Base-by-base conservation (phyloP, 2,329 filamentous ascomycete species). In the Aspergillus amoenus region DNA sequence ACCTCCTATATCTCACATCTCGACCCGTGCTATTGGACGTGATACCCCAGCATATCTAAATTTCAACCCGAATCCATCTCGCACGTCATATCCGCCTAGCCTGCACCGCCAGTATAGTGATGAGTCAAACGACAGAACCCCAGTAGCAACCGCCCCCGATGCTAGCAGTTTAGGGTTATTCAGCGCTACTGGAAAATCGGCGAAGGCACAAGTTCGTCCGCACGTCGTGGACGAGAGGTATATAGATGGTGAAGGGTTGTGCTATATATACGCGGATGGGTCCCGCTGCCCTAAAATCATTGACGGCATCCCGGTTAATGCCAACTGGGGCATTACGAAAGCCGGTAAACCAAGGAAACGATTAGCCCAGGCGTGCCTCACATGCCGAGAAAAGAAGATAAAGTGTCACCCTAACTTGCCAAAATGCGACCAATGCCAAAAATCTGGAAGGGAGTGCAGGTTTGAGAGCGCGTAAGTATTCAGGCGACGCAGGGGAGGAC, bases 381-480 rank as follows among this genome's bases (percentile, higher is more conserved):
- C 91, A 12, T 97, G 93, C 72, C 85, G 93, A 50, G 92, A 96
- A 77, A 97, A 96, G 85, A 97, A 96, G 81, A 96, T 97, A 78
- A 96, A 96, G 74, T 97, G 93, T 69, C 91, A 96, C 63, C 93
- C 92, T 1, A 91, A 93, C 66, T 88, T 86, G 63, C 90, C 90
- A 40, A 91, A 91, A 65, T 97, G 93, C 67, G 84, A 93, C 53
- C 92, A 96, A 75, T 97, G 93, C 72, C 89, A 94, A 71, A 96
- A 96, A 77, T 93, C 93, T 69, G 91, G 92, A 55, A 84, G 91
- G 47, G 81, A 88, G 17, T 96, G 93, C 83, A 88, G 88, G 74
- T 92, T 91, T 69, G 90, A 91, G 76, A 90, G 89, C 76, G 90
- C 90, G 89, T 93, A 78, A 85, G 88, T 87, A 27, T 50, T 37